Percentiles rank a stretch among this genome's conserved stretches.
These are phyloP conservation scores for Diaporthe longicolla DNA, from an alignment of 2,329 filamentous ascomycete species.

Conservation along the genomic window DNA sequence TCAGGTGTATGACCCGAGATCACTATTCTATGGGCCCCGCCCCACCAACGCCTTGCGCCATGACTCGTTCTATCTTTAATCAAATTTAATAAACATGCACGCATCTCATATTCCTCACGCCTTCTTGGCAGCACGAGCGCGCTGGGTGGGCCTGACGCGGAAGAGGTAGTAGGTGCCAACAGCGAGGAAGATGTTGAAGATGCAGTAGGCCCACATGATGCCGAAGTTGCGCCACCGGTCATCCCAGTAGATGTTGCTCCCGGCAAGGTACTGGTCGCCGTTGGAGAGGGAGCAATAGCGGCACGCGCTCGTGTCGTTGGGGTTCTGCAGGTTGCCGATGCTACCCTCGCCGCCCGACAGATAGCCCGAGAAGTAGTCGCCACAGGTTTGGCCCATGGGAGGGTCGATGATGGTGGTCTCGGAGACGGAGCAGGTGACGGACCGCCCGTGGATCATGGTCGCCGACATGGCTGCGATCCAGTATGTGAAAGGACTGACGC, in stretches of 20 bases:
- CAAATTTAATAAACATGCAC: conserved; percentile 5
- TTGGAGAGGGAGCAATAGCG: conserved; percentile 75
- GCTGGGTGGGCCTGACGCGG: conserved; percentile 59
- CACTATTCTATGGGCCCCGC: conserved; percentile 8
- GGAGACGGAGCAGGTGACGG: conserved; percentile 63
- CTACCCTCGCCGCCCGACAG: conserved; percentile 54
- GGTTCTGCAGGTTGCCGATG: conserved; percentile 74
- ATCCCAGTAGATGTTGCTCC: conserved; percentile 61
- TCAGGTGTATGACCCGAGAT: background rate
- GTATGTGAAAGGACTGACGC: conserved; percentile 77
- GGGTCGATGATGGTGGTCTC: conserved; percentile 77
- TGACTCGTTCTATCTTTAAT: conserved; percentile 14
- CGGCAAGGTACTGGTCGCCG: conserved; percentile 73
- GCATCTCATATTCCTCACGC: background rate
- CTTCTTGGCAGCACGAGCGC: conserved; percentile 17
- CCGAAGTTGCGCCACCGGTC: conserved; percentile 80
- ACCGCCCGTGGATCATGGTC: conserved; percentile 72
- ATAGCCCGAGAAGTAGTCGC: conserved; percentile 72
- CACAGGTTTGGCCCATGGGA: conserved; percentile 74
- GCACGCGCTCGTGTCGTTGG: conserved; percentile 68
- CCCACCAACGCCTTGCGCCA: background rate
- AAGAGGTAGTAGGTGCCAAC: conserved; percentile 75
- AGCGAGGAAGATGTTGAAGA: conserved; percentile 73
- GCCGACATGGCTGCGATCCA: conserved; percentile 77
- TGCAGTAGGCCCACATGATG: conserved; percentile 76